Evolutionary conservation across 495 filamentous ascomycete genomes (phyloP).

Genomic region (Haplographium delicatum): DNA sequence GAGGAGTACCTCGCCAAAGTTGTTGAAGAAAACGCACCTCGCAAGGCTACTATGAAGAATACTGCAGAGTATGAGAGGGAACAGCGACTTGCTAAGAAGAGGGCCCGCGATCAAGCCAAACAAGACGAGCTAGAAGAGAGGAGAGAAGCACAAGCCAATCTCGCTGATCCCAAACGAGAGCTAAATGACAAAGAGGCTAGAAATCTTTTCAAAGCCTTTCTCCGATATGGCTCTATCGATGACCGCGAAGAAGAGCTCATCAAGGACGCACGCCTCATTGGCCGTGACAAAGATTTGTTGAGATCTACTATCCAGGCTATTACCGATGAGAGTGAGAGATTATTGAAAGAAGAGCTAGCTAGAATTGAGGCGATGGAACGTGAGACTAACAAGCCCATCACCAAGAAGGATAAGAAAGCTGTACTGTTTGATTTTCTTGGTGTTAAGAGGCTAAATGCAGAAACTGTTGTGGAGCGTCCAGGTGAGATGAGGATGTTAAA

Average conservation of each 20-base stretch:
- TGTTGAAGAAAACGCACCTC: slow-evolving; percentile 79
- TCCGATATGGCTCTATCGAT: slow-evolving; percentile 82
- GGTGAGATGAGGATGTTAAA: slow-evolving; percentile 80
- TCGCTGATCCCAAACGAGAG: slow-evolving; percentile 74
- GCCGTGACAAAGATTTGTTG: slow-evolving; percentile 61
- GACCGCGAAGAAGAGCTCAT: slow-evolving; percentile 82
- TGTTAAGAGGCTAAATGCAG: slow-evolving; percentile 89
- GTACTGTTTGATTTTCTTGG: slow-evolving; percentile 89
- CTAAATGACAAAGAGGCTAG: slow-evolving; percentile 87
- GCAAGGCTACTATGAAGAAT: slow-evolving; percentile 66
- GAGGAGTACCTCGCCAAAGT: slow-evolving; percentile 76
- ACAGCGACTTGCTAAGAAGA: slow-evolving; percentile 88
- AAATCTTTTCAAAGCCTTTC: slow-evolving; percentile 79
- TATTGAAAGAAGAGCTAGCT: slow-evolving; percentile 63
- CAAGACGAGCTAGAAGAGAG: slow-evolving; percentile 52
- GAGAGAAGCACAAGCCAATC: slow-evolving; percentile 46
- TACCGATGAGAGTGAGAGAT: slow-evolving; percentile 58
- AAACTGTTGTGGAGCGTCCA: slow-evolving; percentile 85
- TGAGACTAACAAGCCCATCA: slow-evolving; percentile 64
- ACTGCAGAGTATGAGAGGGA: slow-evolving; percentile 65
- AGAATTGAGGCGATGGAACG: slow-evolving; percentile 57
- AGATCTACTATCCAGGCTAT: slow-evolving; percentile 58
- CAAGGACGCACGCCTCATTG: slow-evolving; percentile 73
- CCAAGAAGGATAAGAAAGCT: slow-evolving; percentile 96
- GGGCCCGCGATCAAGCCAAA: slow-evolving; percentile 69